A percentile compares a stretch with the other conserved stretches of the same genome.
Conservation (phyloP, 495 filamentous ascomycete species). For the Penicillium chermesinum region DNA sequence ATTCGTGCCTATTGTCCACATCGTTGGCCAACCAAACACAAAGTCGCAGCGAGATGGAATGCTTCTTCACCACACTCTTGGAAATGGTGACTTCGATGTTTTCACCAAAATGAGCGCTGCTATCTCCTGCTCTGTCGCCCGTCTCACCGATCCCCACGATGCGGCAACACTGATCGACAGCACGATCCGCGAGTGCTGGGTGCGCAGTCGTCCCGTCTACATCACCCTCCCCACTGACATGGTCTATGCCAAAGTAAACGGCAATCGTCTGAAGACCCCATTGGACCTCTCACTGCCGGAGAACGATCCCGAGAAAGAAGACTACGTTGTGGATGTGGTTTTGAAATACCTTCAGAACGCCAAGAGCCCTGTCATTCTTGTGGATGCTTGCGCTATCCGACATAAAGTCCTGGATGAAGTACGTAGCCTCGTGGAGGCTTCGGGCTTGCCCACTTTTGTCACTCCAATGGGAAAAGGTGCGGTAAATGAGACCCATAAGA, state of each 20-base stretch:
- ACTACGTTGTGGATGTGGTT: constrained; percentile 78
- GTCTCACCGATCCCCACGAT: constrained; percentile 62
- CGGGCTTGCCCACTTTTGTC: constrained; percentile 76
- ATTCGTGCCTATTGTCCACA: constrained; percentile 58
- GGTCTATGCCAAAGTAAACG: constrained; percentile 73
- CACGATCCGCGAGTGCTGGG: constrained; percentile 72
- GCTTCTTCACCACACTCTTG: constrained; percentile 90
- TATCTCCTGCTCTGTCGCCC: constrained; percentile 65
- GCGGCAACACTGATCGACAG: constrained; percentile 74
- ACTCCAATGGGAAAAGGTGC: constrained; percentile 91
- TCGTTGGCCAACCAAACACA: constrained; percentile 56
- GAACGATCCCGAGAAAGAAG: constrained; percentile 70
- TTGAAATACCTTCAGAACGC: constrained; percentile 71
- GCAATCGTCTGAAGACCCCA: constrained; percentile 58
- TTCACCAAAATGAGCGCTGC: constrained; percentile 71
- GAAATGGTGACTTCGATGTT: constrained; percentile 85
- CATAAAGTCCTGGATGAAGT: constrained; percentile 73
- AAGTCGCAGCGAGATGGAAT: constrained; percentile 48
- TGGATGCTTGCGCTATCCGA: constrained; percentile 87
- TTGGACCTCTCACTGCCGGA: constrained; percentile 60
- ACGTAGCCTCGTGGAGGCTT: constrained; percentile 69
- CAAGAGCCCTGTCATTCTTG: constrained; percentile 72
- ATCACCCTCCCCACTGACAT: constrained; percentile 84
- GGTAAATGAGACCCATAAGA: constrained; percentile 68
- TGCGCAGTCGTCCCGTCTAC: constrained; percentile 73